These are phyloP conservation scores for Penicillium hordei DNA, from an alignment of 2,329 filamentous ascomycete genomes.

Conservation along the genomic window DNA sequence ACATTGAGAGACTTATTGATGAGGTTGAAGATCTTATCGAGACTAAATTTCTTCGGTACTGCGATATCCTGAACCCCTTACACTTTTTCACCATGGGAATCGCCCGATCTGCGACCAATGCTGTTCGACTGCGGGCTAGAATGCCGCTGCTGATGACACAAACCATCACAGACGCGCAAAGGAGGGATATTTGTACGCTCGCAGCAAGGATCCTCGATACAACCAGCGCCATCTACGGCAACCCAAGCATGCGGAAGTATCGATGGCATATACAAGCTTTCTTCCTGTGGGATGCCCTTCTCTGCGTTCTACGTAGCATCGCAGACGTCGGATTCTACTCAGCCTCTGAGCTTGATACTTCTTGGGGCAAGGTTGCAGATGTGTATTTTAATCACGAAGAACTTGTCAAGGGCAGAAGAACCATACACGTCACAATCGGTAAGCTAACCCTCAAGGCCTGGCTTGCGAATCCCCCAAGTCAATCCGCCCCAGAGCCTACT, in stretches of 20 bases:
- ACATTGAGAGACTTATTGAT: slow-evolving; percentile 24
- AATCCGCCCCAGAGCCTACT: slow-evolving; percentile 4
- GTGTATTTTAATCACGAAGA: slow-evolving; percentile 46
- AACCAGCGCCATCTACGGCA: slow-evolving; percentile 37
- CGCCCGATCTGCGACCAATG: slow-evolving; percentile 42
- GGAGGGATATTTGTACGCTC: slow-evolving; percentile 7
- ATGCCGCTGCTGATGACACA: slow-evolving; percentile 32
- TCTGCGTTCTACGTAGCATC: slow-evolving; percentile 46
- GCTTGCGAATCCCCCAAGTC: slow-evolving; percentile 8
- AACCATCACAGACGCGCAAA: slow-evolving; percentile 4
- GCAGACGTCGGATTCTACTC: slow-evolving; percentile 33
- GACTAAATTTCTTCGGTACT: slow-evolving; percentile 35
- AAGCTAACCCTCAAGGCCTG: slow-evolving; percentile 13
- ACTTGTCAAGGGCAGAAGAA: slow-evolving; percentile 29
- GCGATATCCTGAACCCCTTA: slow-evolving; percentile 37
- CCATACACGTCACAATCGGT: slow-evolving; percentile 3
- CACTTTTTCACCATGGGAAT: slow-evolving; percentile 47
- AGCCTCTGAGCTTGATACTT: slow-evolving; percentile 28
- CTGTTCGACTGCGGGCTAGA: slow-evolving; percentile 46
- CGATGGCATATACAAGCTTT: slow-evolving; percentile 46
- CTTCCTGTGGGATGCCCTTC: slow-evolving; percentile 52
- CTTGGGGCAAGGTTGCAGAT: slow-evolving; percentile 47
- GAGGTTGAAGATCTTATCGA: slow-evolving; percentile 36
- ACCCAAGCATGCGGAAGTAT: slow-evolving; percentile 38
- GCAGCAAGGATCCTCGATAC: slow-evolving; percentile 26